Conservation (phyloP, 1,284 basidiomycete genomes). For the Ganoderma multipileum region DNA sequence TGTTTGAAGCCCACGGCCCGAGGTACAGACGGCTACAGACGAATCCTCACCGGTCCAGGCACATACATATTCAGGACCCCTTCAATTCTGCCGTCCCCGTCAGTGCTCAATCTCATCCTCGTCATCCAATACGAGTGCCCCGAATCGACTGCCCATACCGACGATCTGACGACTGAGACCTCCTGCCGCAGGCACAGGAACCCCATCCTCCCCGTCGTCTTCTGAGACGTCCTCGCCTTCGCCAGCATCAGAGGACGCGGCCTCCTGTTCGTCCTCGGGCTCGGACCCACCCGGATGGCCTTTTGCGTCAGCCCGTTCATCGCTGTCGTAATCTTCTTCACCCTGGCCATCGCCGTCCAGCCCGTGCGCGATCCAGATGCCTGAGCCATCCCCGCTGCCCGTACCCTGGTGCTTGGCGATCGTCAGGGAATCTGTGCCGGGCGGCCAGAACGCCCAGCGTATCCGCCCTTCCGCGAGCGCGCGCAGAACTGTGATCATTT, state of each 20-base stretch:
- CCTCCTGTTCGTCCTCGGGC: conserved; percentile 4
- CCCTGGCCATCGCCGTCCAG: conserved; percentile 39
- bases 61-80: background rate
- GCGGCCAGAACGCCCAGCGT: conserved; percentile 88
- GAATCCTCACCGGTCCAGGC: background rate
- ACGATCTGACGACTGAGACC: background rate
- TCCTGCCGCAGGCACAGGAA: background rate
- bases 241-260: background rate
- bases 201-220: conserved; percentile 21
- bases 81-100: background rate
- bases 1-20: background rate
- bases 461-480: conserved; percentile 80
- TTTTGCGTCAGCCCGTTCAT: conserved; percentile 33
- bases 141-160: conserved; percentile 29
- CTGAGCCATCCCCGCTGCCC: conserved; percentile 37
- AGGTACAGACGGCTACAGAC: background rate
- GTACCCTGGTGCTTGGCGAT: conserved; percentile 32
- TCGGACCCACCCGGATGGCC: conserved; percentile 38
- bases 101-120: conserved; percentile 10
- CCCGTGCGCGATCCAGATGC: conserved; percentile 65
- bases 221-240: conserved; percentile 8
- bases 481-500: conserved; percentile 66
- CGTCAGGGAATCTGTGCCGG: conserved; percentile 46
- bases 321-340: conserved; percentile 36
- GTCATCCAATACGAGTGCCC: conserved; percentile 32